Base-by-base conservation (phyloP, 1,284 basidiomycete genomes). In the Fomitopsis betulina region DNA sequence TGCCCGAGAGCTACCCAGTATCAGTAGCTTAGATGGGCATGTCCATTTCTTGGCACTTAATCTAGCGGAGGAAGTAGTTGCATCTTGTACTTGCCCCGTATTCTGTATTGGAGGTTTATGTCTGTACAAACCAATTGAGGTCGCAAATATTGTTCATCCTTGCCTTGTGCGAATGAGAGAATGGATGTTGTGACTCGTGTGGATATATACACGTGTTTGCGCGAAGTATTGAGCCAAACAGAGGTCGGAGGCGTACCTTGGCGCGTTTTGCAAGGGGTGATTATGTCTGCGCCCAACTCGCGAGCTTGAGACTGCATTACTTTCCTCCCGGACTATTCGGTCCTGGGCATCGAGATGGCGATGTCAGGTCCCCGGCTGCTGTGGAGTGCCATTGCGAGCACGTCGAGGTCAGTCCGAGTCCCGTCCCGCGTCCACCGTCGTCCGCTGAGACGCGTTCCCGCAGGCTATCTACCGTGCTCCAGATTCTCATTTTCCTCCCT, bases 401-500 rank as follows among this genome's bases (percentile, higher is more conserved):
- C 81, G 61, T 86, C 87, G 59, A 83, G 82, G 86, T 85, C 61
- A 45, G 76, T 66, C 40, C 23, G 35, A 43, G 19, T 51, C 49
- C 30, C 56, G 56, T 23, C 40, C 52, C 37, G 42, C 19, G 57
- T 49, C 42, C 27, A 30, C 27, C 56, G 57, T n/a, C n/a, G 39
- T n/a, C 43, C 17, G 15, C 23, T 54, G 62, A 56, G 39, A 37
- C 23, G 43, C 45, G 52, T 35, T 17, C 38, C 50, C 38, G 35
- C 67, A 89, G 89, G 68, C 73, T 89, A 58, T 89, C 86, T 8
- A 92, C 89, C 43, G 88, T 84, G 61, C 67, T 87, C 37, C 90
- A 94, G 70, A 90, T 94, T 62, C 77, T 94, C 57, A 81, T 94
- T 30, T 94, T 89, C 73, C 82, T 94, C 54, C 92, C 93, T 1